Evolutionary conservation across 2,329 filamentous ascomycete genomes (phyloP), one percentile per base, ranked within the genome.

Genomic region (Sphaerulina vaccinii): DNA sequence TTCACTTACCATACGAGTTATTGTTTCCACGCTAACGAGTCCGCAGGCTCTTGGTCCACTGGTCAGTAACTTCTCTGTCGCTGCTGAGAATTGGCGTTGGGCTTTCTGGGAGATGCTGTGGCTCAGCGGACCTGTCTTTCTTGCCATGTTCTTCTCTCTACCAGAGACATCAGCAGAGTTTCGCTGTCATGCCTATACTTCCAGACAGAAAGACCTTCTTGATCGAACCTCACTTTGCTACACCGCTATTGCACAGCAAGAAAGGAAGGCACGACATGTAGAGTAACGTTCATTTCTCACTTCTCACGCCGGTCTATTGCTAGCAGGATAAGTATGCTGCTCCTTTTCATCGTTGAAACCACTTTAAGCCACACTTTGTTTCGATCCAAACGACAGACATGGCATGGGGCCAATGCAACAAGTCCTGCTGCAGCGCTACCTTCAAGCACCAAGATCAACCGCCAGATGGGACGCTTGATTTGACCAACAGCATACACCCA

Each of bases 91-190:
- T 9, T 51, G 49, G 49, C 33, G 42, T 15, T 51, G 49, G 49
- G 32, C 49, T 10, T 45, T 45, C 24, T 51, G 49, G 49, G 49
- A 51, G 35, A 18, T 41, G 6, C 41, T 51, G 9, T 51, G 49
- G 49, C 73, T 79, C 15, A 73, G 81, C 0, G 76, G 72, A 0
- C 82, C 83, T 0, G 64, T 84, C 33, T 52, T 35, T 9, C 55
- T 85, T 13, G 45, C 78, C 46, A 79, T 87, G 76, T 77, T 64
- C 19, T 62, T 84, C 56, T 73, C 87, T 16, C 16, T 62, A 9
- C 85, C 84, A 0, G 84, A 88, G 71, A 87, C 84, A 4, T 70
- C 62, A 27, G 43, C 68, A 1, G 49, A 56, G n/a, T n/a, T n/a
- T n/a, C n/a, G n/a, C n/a, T n/a, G n/a, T n/a, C n/a, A n/a, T n/a